These are phyloP conservation scores for Thielaviopsis populi DNA, from an alignment of 2,329 filamentous ascomycete genomes.

Conservation along the genomic window DNA sequence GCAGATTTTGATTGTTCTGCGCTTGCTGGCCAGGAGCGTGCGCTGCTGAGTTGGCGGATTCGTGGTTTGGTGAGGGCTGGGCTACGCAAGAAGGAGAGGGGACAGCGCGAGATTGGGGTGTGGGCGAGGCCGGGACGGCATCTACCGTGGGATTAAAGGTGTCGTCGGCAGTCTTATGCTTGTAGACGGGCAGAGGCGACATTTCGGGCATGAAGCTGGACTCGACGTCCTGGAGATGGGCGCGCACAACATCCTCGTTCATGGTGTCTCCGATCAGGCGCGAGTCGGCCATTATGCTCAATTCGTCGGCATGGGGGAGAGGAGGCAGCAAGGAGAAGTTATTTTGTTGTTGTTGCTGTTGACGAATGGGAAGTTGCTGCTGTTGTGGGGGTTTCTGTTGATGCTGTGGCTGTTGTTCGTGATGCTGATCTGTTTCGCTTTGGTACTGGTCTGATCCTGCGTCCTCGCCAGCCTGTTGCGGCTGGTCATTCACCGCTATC, in stretches of 20 bases:
- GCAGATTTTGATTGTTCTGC: neutral
- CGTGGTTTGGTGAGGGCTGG: neutral
- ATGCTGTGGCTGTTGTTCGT: neutral
- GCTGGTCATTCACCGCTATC: neutral
- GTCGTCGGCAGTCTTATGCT: conserved; percentile 35
- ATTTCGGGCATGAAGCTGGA: conserved; percentile 47
- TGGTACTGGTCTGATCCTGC: conserved; percentile 1
- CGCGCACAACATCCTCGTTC: conserved; percentile 37
- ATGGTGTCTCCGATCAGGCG: conserved; percentile 30
- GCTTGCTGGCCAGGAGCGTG: neutral
- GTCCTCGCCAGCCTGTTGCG: neutral
- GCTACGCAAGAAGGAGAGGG: neutral
- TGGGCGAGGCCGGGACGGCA: conserved; percentile 18
- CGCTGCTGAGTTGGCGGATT: neutral
- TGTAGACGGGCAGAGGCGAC: conserved; percentile 38
- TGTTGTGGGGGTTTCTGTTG: neutral
- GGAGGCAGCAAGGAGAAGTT: conserved; percentile 11
- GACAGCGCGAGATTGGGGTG: conserved; percentile 14
- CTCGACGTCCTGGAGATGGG: conserved; percentile 48
- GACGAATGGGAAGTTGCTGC: neutral
- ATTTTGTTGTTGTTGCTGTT: conserved; percentile 1
- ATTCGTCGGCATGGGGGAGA: conserved; percentile 12
- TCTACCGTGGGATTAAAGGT: conserved; percentile 41
- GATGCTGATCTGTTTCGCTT: neutral
- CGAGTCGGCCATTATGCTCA: conserved; percentile 22